phyloP scores from a whole-genome alignment of 768 basidiomycete genomes.

The Hemileccinum rubropunctum region DNA sequence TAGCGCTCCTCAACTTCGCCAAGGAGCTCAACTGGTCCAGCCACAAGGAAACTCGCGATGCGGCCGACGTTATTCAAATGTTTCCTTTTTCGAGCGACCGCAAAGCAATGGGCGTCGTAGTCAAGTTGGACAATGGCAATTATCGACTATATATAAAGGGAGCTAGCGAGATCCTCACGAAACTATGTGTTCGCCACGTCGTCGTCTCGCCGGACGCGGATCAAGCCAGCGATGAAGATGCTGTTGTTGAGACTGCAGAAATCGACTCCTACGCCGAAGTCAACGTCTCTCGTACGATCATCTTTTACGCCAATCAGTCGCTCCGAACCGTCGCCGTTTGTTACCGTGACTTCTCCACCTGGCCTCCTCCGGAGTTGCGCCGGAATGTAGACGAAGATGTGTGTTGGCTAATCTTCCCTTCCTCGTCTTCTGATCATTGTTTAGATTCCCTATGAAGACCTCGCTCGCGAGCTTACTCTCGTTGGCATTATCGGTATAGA shows the following conservation, averaged over 20 bases:
- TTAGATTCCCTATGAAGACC: slow-evolving; percentile 65
- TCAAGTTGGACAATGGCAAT: slow-evolving; percentile 49
- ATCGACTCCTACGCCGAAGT: slow-evolving; percentile 70
- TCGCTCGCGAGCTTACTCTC: slow-evolving; percentile 74
- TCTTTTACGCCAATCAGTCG: slow-evolving; percentile 96
- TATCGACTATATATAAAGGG: slow-evolving; percentile 87
- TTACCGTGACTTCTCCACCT: slow-evolving; percentile 80
- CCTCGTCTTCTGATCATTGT: slow-evolving; percentile 9
- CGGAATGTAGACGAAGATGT: slow-evolving; percentile 53
- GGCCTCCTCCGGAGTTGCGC: slow-evolving; percentile 67
- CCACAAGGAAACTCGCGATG: slow-evolving; percentile 65
- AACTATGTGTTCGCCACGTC: slow-evolving; percentile 70
- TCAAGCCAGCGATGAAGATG: slow-evolving; percentile 17
- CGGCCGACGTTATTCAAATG: slow-evolving; percentile 70
- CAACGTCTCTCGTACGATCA: slow-evolving; percentile 91
- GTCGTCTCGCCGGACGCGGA: slow-evolving; percentile 45
- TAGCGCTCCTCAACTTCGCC: slow-evolving; percentile 82
- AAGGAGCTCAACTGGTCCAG: slow-evolving; percentile 75
- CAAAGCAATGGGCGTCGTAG: slow-evolving; percentile 92
- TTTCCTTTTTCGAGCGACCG: slow-evolving; percentile 92
- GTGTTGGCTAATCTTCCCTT: slow-evolving; percentile 11
- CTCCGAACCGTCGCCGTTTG: slow-evolving; percentile 93
- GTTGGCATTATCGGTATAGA: slow-evolving; percentile 94
- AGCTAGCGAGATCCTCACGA: slow-evolving; percentile 89
- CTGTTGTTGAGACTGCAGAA: slow-evolving; percentile 48